Conservation (phyloP, 352 stramenopile species). For the Thalassiosira ordinaria region DNA sequence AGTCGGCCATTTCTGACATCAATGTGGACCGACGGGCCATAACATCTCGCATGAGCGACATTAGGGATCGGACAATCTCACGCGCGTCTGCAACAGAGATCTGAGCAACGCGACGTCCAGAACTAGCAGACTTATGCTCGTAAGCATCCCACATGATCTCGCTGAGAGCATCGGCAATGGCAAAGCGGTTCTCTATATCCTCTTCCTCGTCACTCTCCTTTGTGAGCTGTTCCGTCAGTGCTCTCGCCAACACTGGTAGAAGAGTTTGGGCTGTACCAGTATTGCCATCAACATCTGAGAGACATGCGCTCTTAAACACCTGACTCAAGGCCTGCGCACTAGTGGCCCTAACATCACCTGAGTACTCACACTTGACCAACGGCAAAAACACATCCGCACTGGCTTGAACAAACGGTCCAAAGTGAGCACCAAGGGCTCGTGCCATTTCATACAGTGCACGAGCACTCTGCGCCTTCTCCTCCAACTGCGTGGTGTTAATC, state of each 20-base stretch:
- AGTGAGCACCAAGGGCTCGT: conserved; percentile 62
- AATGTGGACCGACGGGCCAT: conserved; percentile 31
- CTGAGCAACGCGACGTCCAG: conserved; percentile 37
- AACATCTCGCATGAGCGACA: conserved; percentile 46
- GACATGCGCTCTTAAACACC: conserved; percentile 75
- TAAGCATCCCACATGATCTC: conserved; percentile 73
- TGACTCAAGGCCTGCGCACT: conserved; percentile 67
- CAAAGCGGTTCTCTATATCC: conserved; percentile 72
- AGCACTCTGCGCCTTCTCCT: conserved; percentile 73
- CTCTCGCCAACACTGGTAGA: conserved; percentile 54
- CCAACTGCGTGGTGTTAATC: conserved; percentile 78
- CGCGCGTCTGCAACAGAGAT: conserved; percentile 48
- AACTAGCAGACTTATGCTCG: conserved; percentile 46
- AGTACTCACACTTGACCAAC: conserved; percentile 74
- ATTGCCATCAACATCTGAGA: conserved; percentile 22
- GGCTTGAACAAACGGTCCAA: conserved; percentile 64
- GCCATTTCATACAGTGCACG: conserved; percentile 79
- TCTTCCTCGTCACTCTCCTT: conserved; percentile 66
- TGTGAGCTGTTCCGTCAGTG: conserved; percentile 67
- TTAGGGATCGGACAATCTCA: conserved; percentile 52
- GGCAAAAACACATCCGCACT: conserved; percentile 67
- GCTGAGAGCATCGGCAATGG: conserved; percentile 73
- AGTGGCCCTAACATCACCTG: conserved; percentile 71
- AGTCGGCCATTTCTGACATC: conserved; percentile 18
- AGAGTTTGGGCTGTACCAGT: conserved; percentile 57